A percentile compares a stretch with the other conserved stretches of the same genome.
These are phyloP conservation scores for Gaultheria prostrata DNA, from an alignment of 148 eudicot species.

Conservation along the genomic window DNA sequence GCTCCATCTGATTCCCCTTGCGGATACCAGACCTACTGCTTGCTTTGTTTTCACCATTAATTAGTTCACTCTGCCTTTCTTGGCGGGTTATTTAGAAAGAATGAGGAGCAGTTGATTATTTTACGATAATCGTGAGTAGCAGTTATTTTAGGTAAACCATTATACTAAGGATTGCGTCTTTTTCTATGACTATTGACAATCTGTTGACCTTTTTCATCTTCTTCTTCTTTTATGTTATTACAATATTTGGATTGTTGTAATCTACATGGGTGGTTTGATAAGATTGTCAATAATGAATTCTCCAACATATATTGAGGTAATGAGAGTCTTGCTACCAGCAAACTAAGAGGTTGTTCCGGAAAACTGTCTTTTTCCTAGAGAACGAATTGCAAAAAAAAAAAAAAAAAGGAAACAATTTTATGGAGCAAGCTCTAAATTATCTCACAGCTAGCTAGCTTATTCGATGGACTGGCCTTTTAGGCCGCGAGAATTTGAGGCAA, in stretches of 20 bases:
- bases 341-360: no score
- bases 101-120: not conserved
- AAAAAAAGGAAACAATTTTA: no score
- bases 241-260: not conserved
- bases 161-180: not conserved
- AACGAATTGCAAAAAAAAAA: no score
- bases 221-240: not conserved
- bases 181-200: not conserved
- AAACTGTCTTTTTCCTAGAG: no score
- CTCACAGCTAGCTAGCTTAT: no score
- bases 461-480: no score
- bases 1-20: slow-evolving; percentile 20
- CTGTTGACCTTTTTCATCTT: not conserved
- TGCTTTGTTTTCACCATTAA: not conserved
- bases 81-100: not conserved
- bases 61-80: not conserved
- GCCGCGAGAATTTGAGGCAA: no score
- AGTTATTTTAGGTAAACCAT: not conserved
- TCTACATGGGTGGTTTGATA: no score
- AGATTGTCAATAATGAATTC: no score
- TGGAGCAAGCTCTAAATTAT: no score
- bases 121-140: not conserved
- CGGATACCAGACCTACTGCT: not conserved
- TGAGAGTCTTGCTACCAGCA: no score
- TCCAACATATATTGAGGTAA: no score